Percentiles rank a stretch among this genome's conserved stretches.
phyloP scores from a whole-genome alignment of 2,329 filamentous ascomycete genomes.

The Fusarium floridanum region DNA sequence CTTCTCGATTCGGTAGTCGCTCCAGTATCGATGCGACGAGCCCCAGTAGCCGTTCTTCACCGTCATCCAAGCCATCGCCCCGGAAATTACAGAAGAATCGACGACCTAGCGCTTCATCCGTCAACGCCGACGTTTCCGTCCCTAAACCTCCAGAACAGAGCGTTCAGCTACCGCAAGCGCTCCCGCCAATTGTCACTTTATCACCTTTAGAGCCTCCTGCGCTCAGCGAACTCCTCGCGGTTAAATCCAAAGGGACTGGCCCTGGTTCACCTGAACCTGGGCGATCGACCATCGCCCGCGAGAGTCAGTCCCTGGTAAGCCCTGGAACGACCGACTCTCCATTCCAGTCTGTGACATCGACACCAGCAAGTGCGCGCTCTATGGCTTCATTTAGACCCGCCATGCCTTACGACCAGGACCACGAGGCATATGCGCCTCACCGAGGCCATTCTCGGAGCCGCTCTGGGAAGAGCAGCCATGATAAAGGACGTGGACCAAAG shows the following conservation, averaged over 20 bases:
- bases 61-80: slow-evolving; percentile 49
- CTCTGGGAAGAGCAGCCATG: slow-evolving; percentile 51
- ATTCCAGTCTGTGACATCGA: slow-evolving; percentile 33
- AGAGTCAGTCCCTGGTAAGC: slow-evolving; percentile 47
- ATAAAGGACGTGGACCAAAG: slow-evolving; percentile 52
- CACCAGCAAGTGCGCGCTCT: slow-evolving; percentile 29
- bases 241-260: slow-evolving; percentile 44
- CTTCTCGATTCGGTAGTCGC: slow-evolving; percentile 54
- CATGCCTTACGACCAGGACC: slow-evolving; percentile 51
- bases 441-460: slow-evolving; percentile 50
- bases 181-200: slow-evolving; percentile 45
- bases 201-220: slow-evolving; percentile 41
- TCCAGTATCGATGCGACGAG: slow-evolving; percentile 60
- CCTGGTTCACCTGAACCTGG: slow-evolving; percentile 44
- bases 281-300: slow-evolving; percentile 39
- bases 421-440: slow-evolving; percentile 45
- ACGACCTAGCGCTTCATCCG: slow-evolving; percentile 47
- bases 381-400: slow-evolving; percentile 21
- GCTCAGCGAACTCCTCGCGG: slow-evolving; percentile 39
- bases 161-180: slow-evolving; percentile 28
- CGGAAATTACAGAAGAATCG: slow-evolving; percentile 56
- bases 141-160: slow-evolving; percentile 23
- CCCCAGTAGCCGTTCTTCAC: slow-evolving; percentile 48
- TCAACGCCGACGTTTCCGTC: slow-evolving; percentile 24
- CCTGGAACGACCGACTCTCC: slow-evolving; percentile 27